phyloP scores from a whole-genome alignment of 495 filamentous ascomycete species.

The Penicillium longicatenatum region DNA sequence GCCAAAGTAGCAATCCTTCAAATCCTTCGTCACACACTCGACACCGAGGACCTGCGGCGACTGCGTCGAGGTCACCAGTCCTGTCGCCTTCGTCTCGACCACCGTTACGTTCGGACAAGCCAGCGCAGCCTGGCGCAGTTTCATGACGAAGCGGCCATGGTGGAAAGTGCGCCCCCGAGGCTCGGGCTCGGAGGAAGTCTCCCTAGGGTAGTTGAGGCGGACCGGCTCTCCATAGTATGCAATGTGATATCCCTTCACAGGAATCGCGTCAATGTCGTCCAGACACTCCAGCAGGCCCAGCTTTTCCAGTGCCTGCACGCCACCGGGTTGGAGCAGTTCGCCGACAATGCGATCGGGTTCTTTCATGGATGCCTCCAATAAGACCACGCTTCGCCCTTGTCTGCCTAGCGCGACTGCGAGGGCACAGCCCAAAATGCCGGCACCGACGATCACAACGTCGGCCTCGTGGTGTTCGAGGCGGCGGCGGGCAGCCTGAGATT shows the following conservation, averaged over 20 bases:
- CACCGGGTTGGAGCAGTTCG: slow-evolving; percentile 92
- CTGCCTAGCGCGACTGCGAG: slow-evolving; percentile 81
- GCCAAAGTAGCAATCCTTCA: slow-evolving; percentile 79
- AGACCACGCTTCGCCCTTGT: slow-evolving; percentile 88
- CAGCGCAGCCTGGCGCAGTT: slow-evolving; percentile 67
- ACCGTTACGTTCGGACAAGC: slow-evolving; percentile 70
- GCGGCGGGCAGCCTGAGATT: slow-evolving; percentile 38
- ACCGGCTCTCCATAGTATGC: slow-evolving; percentile 80
- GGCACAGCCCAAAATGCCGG: slow-evolving; percentile 86
- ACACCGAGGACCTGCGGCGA: slow-evolving; percentile 73
- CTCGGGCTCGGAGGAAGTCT: slow-evolving; percentile 28
- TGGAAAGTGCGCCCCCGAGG: slow-evolving; percentile 77
- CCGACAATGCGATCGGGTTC: slow-evolving; percentile 97
- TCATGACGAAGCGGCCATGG: slow-evolving; percentile 81
- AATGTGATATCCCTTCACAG: slow-evolving; percentile 82
- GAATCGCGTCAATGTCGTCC: slow-evolving; percentile 85
- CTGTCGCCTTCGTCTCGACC: slow-evolving; percentile 70
- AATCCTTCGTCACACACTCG: slow-evolving; percentile 58
- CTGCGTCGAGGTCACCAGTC: slow-evolving; percentile 59
- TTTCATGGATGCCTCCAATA: slow-evolving; percentile 86
- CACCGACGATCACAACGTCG: slow-evolving; percentile 89
- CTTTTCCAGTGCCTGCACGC: slow-evolving; percentile 75
- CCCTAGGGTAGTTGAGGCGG: slow-evolving; percentile 69
- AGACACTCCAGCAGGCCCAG: slow-evolving; percentile 81
- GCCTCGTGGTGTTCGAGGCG: slow-evolving; percentile 56